Base-by-base conservation (phyloP, 257 asterid genomes). In the Nicotiana undulata region DNA sequence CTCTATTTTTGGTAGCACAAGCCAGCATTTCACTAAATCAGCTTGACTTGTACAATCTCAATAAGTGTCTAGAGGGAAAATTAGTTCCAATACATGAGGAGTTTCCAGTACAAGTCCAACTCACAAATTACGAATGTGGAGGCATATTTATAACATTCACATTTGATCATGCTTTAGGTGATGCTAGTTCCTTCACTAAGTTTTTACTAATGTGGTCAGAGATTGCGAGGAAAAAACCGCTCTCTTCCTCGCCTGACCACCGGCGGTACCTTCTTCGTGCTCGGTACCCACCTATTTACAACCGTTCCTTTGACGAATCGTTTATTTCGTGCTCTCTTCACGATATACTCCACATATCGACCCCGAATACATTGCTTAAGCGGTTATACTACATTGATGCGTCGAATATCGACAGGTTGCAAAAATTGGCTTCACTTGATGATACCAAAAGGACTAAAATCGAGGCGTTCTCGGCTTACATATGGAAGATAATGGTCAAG, bases 161-260 rank as follows among this genome's bases (percentile, higher is more conserved):
- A 24, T 91, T 90, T 58, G 92, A 90, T 63, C 90, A 90, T 83
- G 93, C 91, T 17, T 86, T 91, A 32, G 96, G 93, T 3, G 96
- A 91, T 75, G 92, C 91, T 24, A 76, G 81, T 52, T 86, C 94
- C 26, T 90, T 90, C 66, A 31, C 88, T 83, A 91, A 85, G 86
- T 89, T 91, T 65, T 90, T 90, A 1, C 22, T 81, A 15, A 86
- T 89, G 1, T 89, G 91, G 90, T 90, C 89, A 0, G 89, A 91
- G 40, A 81, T 87, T 26, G 93, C 92, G 4, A 63, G 17, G 59
- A 49, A 31, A 32, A 87, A 81, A 63, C 80, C 87, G 15, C 15
- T 88, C 17, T 81, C 93, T 28, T 84, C 88, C 80, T 80, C 63
- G 0, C 92, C 90, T 0, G 90, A 90, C 77, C 94, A 90, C 29